phyloP scores from a whole-genome alignment of 768 basidiomycete species.

The Auricularia sp. region DNA sequence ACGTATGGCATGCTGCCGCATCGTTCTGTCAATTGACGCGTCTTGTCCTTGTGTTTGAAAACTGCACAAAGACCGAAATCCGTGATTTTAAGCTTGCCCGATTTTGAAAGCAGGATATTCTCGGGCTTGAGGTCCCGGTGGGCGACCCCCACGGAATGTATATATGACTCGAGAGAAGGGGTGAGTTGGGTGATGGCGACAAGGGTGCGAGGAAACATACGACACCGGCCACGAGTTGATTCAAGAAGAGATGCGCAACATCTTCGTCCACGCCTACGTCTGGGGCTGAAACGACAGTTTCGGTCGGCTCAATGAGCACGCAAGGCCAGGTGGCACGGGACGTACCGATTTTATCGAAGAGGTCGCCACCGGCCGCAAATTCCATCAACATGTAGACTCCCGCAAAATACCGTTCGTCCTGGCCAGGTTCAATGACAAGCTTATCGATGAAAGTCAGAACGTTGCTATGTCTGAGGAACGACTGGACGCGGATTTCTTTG shows the following conservation, averaged over 20 bases:
- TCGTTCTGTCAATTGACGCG: constrained; percentile 61
- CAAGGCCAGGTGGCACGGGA: constrained; percentile 1
- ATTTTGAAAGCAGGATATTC: constrained; percentile 77
- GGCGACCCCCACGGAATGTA: constrained; percentile 83
- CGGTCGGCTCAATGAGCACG: not conserved
- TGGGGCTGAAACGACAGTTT: constrained; percentile 47
- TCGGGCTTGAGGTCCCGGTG: constrained; percentile 97
- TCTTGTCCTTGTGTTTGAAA: constrained; percentile 75
- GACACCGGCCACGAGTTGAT: constrained; percentile 75
- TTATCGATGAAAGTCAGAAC: constrained; percentile 80
- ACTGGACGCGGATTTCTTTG: constrained; percentile 88
- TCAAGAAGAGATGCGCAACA: constrained; percentile 83
- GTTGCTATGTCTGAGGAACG: constrained; percentile 64
- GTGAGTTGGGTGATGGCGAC: not conserved
- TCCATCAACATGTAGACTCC: constrained; percentile 92
- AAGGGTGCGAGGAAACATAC: constrained; percentile 29
- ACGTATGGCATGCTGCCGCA: constrained; percentile 93
- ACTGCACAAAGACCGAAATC: constrained; percentile 94
- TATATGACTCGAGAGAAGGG: constrained; percentile 46
- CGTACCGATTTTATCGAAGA: constrained; percentile 97
- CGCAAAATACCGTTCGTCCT: constrained; percentile 41
- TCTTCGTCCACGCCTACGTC: constrained; percentile 82
- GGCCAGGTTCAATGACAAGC: constrained; percentile 51
- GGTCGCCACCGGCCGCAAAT: constrained; percentile 83
- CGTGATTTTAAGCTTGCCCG: constrained; percentile 81